Base-by-base conservation (phyloP, 768 basidiomycete genomes). In the Scleroderma citrinum region DNA sequence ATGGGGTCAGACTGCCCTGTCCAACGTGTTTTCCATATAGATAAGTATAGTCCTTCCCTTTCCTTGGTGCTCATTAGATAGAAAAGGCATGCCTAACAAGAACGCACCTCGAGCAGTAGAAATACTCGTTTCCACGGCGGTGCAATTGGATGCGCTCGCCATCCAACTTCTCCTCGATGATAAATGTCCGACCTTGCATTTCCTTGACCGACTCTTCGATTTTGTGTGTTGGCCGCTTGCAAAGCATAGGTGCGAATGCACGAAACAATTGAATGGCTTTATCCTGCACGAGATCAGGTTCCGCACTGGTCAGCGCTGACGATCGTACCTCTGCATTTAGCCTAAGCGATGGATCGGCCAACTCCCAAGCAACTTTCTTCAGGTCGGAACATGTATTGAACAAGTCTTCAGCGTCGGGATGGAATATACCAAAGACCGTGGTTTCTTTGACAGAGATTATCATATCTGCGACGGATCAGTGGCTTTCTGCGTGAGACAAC, bases 321-420 rank as follows among this genome's bases (percentile, higher is more conserved):
- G 12, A 20, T 6, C 12, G 4, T 60, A 82, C 83, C 65, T 82
- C 76, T 7, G 76, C 74, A 41, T 82, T 78, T 13, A 89, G 71
- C 36, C 89, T 75, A 41, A 76, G 75, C 3, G 76, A 70, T 0
- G 86, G 83, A 63, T 96, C 83, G 74, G 84, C 86, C 2, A 99
- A 71, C 46, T 86, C 85, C 84, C 87, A 97, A 29, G 83, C 85
- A 3, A 99, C 90, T 50, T 89, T 88, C 72, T 94, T 94, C 40
- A 98, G 73, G 66, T 98, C 94, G 0, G 94, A 97, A 63, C 92
- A 97, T 1, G 92, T 93, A 62, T 97, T 97, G 72, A 90, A 99
- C 7, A 96, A 69, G 62, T 92, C 89, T 53, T 90, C 85, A 0
- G 95, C 94, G 57, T 98, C 93, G 0, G 91, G 88, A 67, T 99